Conservation (phyloP, 352 stramenopile species). For the Stephanocyclus meneghinianus region DNA sequence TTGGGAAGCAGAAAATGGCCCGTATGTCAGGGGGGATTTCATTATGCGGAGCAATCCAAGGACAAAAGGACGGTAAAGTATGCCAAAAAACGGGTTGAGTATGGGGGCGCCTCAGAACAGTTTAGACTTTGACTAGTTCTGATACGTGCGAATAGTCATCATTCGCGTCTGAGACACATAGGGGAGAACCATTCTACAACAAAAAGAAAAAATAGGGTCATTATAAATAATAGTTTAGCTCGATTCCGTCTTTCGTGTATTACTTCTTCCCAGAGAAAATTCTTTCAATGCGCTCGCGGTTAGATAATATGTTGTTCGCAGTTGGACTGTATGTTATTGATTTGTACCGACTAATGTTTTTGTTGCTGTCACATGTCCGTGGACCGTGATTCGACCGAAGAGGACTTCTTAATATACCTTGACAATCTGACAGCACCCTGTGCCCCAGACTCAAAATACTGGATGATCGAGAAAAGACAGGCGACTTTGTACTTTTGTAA, state of each 20-base stretch:
- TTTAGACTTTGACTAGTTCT: too few species aligned
- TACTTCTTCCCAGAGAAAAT: constrained; percentile 13
- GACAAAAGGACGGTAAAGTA: constrained; percentile 69
- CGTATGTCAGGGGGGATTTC: constrained; percentile 69
- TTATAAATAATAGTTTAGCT: neutral
- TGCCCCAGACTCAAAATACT: neutral
- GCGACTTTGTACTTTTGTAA: neutral
- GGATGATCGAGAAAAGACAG: neutral
- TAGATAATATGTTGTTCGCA: neutral
- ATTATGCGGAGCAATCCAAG: constrained; percentile 79
- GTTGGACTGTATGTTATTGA: neutral
- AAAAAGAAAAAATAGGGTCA: neutral
- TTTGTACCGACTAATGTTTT: neutral
- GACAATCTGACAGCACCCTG: too few species aligned
- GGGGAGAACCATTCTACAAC: neutral
- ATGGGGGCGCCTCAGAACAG: too few species aligned
- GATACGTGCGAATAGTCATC: neutral
- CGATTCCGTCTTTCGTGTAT: neutral
- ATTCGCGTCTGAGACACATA: neutral
- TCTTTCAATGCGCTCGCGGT: constrained; percentile 11
- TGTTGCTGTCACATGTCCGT: neutral
- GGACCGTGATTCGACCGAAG: too few species aligned
- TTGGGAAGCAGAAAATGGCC: constrained; percentile 78
- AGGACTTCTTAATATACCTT: too few species aligned
- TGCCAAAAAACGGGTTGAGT: too few species aligned